A percentile compares a stretch with the other conserved stretches of the same genome.
phyloP scores from a whole-genome alignment of 768 basidiomycete genomes.

The Omphalotus guepiniiformis region DNA sequence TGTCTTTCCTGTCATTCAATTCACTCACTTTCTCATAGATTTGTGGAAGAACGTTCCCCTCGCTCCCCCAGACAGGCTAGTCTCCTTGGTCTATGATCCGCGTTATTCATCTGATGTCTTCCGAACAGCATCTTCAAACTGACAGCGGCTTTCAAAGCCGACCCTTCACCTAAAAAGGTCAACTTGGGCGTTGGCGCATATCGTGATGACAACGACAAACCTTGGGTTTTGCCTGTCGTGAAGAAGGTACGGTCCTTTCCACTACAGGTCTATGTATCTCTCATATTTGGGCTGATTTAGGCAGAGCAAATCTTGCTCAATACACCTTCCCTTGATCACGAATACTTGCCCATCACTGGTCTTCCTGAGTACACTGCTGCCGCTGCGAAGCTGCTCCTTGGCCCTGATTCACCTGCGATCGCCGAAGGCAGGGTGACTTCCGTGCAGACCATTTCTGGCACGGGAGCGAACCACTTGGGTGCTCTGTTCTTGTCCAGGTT shows the following conservation, averaged over 20 bases:
- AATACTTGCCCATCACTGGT: constrained; percentile 90
- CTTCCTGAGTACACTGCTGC: constrained; percentile 76
- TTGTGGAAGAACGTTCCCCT: constrained; percentile 73
- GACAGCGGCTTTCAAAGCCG: constrained; percentile 84
- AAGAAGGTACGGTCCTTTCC: constrained; percentile 57
- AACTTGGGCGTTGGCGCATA: constrained; percentile 95
- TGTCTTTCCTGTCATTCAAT: constrained; percentile 8
- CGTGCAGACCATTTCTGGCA: constrained; percentile 94
- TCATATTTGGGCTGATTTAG: constrained; percentile 36
- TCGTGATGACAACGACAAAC: constrained; percentile 80
- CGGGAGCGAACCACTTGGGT: constrained; percentile 92
- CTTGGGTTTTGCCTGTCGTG: constrained; percentile 90
- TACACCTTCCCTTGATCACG: constrained; percentile 78
- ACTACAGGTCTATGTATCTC: constrained; percentile 2
- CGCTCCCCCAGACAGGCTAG: constrained; percentile 81
- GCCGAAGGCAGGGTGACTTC: constrained; percentile 67
- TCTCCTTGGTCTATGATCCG: neutral
- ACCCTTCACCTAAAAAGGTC: constrained; percentile 71
- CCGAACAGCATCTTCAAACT: constrained; percentile 79
- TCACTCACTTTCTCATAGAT: constrained; percentile 39
- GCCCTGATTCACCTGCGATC: constrained; percentile 65
- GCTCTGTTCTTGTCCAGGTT: constrained; percentile 82
- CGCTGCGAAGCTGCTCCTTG: constrained; percentile 81
- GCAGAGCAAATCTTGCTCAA: constrained; percentile 67
- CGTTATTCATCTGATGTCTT: constrained; percentile 9